phyloP scores from a whole-genome alignment of 1,284 basidiomycete genomes.

The Papiliotrema nemorosa region DNA sequence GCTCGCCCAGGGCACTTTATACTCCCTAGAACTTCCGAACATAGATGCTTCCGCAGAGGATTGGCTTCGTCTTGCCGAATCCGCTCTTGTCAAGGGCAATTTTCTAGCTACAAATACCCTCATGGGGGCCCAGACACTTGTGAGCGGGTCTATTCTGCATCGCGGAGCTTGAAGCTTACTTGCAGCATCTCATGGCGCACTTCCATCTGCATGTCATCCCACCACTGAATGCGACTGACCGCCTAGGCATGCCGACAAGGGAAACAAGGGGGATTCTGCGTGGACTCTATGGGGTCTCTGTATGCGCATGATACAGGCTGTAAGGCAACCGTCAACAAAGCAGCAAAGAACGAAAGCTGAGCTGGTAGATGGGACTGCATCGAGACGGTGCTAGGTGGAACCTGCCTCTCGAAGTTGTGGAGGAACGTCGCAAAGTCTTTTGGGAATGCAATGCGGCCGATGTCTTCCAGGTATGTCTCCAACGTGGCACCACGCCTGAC shows the following conservation, averaged over 20 bases:
- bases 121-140: slow-evolving; percentile 33
- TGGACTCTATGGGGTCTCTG: slow-evolving; percentile 43
- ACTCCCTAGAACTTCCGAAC: slow-evolving; percentile 38
- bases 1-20: slow-evolving; percentile 37
- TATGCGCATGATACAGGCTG: slow-evolving; percentile 35
- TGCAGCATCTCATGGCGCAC: slow-evolving; percentile 22
- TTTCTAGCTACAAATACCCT: slow-evolving; percentile 37
- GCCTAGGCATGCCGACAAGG: slow-evolving; percentile 22
- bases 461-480: slow-evolving; percentile 24
- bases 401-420: slow-evolving; percentile 23
- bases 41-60: slow-evolving; percentile 34
- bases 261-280: slow-evolving; percentile 32
- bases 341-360: not conserved
- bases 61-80: slow-evolving; percentile 24
- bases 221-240: too few relatives aligned
- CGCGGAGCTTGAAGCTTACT: slow-evolving; percentile 16
- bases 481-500: too few relatives aligned
- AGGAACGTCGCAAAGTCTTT: slow-evolving; percentile 18
- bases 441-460: slow-evolving; percentile 26
- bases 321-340: slow-evolving; percentile 3
- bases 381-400: slow-evolving; percentile 44
- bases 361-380: slow-evolving; percentile 36
- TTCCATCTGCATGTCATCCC: slow-evolving; percentile 6
- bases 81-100: slow-evolving; percentile 35
- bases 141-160: not conserved